Evolutionary conservation across 164 flowering plant genomes (phyloP), one percentile per base, ranked within the genome.

Genomic region (Taxillus chinensis): DNA sequence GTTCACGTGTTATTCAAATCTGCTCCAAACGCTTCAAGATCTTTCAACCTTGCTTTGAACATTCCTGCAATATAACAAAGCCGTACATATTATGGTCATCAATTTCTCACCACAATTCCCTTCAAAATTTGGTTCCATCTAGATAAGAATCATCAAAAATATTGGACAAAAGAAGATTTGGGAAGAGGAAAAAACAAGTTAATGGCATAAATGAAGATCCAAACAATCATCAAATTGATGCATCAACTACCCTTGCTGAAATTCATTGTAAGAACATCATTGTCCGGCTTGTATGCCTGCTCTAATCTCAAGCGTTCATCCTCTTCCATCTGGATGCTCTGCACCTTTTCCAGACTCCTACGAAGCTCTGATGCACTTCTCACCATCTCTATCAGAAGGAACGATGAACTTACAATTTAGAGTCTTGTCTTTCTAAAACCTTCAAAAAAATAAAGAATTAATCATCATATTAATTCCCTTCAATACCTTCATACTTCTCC

Each of bases 401-500:
- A 27, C 11, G 27, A 51, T 51, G 10, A 4, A 51, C 15, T 51
- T 51, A 51, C 27, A 4, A 51, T 51, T 51, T 51, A 51, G 7
- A 51, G 54, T 14, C 14, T 48, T 48, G 51, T 8, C 51, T 48
- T 12, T 48, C 0, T 14, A 48, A 3, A 12, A 48, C 51, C 12
- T 12, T 43, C 46, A 6, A 43, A 43, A 43, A 43, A 43, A 43
- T 43, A 43, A 43, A 43, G 10, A 43, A 11, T 1, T 8, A 48
- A 48, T 48, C 4, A 2, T 11, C 9, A 48, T 48, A 11, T 11
- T 11, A 48, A 48, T 7, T 7, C 4, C 51, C 12, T 48, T 43
- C 46, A 17, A 49, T 77, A 89, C 96, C 92, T 74, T 85, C 71
- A 39, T 81, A 82, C 79, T 73, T 67, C 17, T 74, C 81, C 54